Evolutionary conservation across 148 eudicot genomes (phyloP).

Genomic region (Amaranthus palmeri): DNA sequence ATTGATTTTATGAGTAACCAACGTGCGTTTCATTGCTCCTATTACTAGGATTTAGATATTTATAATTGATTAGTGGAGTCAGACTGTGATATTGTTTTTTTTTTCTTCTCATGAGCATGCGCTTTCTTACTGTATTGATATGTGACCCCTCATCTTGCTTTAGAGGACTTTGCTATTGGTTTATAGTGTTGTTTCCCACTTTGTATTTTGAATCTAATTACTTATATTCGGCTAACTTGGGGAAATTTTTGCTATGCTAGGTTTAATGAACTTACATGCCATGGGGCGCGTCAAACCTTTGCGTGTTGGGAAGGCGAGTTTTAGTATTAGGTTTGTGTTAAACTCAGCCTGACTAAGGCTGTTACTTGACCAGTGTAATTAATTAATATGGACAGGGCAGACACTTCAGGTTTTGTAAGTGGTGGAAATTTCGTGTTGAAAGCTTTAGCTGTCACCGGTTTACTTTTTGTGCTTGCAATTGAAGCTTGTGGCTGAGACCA

Average conservation of each 20-base stretch:
- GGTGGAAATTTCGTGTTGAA: conserved; percentile 53
- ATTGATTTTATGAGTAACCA: neutral
- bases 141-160: neutral
- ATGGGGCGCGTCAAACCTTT: conserved; percentile 9
- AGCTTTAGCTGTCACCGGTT: conserved; percentile 28
- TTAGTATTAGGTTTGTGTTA: conserved; percentile 7
- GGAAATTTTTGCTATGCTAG: neutral
- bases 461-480: conserved; percentile 27
- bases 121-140: no score
- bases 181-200: neutral
- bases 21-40: neutral
- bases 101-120: neutral
- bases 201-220: neutral
- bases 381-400: conserved; percentile 59
- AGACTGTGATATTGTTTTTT: neutral
- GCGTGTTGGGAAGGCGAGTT: neutral
- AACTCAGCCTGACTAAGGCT: conserved; percentile 7
- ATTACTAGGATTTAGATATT: neutral
- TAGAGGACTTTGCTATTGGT: neutral
- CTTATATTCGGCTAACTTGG: neutral
- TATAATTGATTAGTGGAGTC: neutral
- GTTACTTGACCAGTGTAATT: conserved; percentile 8
- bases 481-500: conserved; percentile 30
- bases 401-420: conserved; percentile 85
- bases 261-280: conserved; percentile 1